Percentiles rank a stretch among this genome's conserved stretches.
phyloP scores from a whole-genome alignment of 2,329 filamentous ascomycete genomes.

The Epichloe gansuensis region DNA sequence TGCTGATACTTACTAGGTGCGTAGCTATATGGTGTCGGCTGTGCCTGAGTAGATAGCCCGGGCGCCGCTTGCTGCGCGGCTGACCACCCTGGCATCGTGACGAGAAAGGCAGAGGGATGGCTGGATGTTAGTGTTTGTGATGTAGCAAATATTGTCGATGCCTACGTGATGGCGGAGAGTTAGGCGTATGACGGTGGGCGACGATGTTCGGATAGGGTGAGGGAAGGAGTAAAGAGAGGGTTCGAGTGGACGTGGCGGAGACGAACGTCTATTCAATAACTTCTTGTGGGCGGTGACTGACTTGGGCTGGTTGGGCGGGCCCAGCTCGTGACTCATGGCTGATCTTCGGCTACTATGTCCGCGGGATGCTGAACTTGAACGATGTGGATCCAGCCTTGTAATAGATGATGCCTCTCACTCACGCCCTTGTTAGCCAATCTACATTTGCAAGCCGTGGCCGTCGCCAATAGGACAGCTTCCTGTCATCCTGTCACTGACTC shows the following conservation, averaged over 20 bases:
- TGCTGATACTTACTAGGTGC: conserved; percentile 22
- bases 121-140: conserved; percentile 6
- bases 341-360: neutral
- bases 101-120: conserved; percentile 3
- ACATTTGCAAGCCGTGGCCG: neutral
- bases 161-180: neutral
- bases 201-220: conserved; percentile 1
- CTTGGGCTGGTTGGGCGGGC: neutral
- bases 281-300: neutral
- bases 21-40: conserved; percentile 25
- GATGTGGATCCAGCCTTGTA: no score
- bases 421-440: neutral
- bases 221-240: neutral
- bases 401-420: no score
- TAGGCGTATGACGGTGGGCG: neutral
- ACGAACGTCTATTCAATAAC: neutral
- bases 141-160: neutral
- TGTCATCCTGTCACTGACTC: no score
- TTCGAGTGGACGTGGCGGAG: neutral
- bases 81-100: conserved; percentile 26
- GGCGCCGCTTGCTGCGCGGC: conserved; percentile 25
- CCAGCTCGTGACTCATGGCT: neutral
- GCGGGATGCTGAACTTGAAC: no score
- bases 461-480: neutral
- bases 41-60: conserved; percentile 26